Conservation (phyloP, 768 basidiomycete species). For the Strobilomyces dryophilus region DNA sequence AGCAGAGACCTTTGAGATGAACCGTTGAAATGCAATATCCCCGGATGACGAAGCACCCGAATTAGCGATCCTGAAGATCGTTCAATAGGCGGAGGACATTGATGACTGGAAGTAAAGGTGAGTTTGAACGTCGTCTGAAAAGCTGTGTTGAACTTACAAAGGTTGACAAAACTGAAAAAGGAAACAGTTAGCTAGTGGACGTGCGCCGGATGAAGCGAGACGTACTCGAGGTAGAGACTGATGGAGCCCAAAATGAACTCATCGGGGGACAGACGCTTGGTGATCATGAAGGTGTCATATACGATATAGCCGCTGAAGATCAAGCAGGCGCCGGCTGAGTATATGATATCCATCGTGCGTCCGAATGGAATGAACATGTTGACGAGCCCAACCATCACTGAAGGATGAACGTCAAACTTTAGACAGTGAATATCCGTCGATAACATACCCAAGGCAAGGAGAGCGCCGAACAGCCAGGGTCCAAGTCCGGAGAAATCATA, state of each 20-base stretch:
- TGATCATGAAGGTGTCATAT: conserved; percentile 89
- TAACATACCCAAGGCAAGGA: conserved; percentile 69
- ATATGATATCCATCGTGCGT: conserved; percentile 75
- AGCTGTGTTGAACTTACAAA: conserved; percentile 53
- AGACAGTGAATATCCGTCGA: neutral
- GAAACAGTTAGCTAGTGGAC: conserved; percentile 12
- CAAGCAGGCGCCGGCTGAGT: conserved; percentile 72
- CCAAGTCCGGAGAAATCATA: conserved; percentile 94
- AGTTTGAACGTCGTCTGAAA: neutral
- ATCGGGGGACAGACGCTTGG: conserved; percentile 83
- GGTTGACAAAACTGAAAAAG: conserved; percentile 71
- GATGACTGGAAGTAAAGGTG: conserved; percentile 48
- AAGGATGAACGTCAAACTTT: conserved; percentile 1
- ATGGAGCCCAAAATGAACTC: conserved; percentile 91
- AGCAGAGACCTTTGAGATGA: neutral
- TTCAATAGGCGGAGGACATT: conserved; percentile 82
- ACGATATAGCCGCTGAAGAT: conserved; percentile 89
- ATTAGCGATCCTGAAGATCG: conserved; percentile 41
- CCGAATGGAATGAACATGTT: conserved; percentile 85
- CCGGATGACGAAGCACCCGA: neutral
- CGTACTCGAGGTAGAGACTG: conserved; percentile 90
- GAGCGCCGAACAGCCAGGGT: conserved; percentile 82
- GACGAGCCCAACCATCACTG: conserved; percentile 79
- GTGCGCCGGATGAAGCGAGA: conserved; percentile 17
- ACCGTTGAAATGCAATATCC: neutral